A percentile compares a stretch with the other conserved stretches of the same genome.
phyloP scores from a whole-genome alignment of 1,139 yeast genomes.

The Torulaspora pretoriensis region DNA sequence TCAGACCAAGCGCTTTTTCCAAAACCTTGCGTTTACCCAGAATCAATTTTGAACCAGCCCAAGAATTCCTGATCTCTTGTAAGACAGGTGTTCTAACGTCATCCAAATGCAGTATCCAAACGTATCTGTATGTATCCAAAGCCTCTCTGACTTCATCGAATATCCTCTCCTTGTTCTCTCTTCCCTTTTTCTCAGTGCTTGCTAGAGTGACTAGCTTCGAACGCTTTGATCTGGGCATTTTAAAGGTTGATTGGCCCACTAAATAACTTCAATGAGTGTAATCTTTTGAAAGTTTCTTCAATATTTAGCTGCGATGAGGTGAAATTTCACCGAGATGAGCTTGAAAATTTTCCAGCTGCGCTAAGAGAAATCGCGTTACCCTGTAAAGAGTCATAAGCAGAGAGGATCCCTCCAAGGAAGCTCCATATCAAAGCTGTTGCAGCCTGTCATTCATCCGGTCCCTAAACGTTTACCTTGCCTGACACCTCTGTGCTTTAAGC shows the following conservation, averaged over 20 bases:
- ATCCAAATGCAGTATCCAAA: slow-evolving; percentile 81
- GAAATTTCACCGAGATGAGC: slow-evolving; percentile 19
- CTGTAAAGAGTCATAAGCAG: slow-evolving; percentile 1
- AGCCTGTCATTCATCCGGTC: background rate
- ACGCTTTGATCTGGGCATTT: slow-evolving; percentile 94
- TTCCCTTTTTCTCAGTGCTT: slow-evolving; percentile 92
- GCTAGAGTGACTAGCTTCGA: slow-evolving; percentile 92
- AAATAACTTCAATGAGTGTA: background rate
- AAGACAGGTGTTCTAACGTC: slow-evolving; percentile 95
- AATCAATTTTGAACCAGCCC: slow-evolving; percentile 84
- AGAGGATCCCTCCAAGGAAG: background rate
- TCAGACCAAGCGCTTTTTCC: slow-evolving; percentile 86
- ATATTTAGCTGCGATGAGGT: slow-evolving; percentile 10
- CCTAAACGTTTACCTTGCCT: too few relatives aligned
- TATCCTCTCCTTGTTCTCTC: slow-evolving; percentile 84
- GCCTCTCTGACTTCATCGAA: slow-evolving; percentile 85
- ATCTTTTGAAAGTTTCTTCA: background rate
- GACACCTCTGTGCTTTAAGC: too few relatives aligned
- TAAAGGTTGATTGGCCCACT: slow-evolving; percentile 13
- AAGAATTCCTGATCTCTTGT: slow-evolving; percentile 86
- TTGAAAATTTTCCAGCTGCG: slow-evolving; percentile 14
- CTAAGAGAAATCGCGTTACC: slow-evolving; percentile 9
- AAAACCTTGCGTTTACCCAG: slow-evolving; percentile 91
- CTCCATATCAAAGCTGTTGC: background rate
- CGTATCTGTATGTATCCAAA: slow-evolving; percentile 70